Conservation (phyloP, 371 early-diverging fungal genomes). For the Rhizopus arrhizus region DNA sequence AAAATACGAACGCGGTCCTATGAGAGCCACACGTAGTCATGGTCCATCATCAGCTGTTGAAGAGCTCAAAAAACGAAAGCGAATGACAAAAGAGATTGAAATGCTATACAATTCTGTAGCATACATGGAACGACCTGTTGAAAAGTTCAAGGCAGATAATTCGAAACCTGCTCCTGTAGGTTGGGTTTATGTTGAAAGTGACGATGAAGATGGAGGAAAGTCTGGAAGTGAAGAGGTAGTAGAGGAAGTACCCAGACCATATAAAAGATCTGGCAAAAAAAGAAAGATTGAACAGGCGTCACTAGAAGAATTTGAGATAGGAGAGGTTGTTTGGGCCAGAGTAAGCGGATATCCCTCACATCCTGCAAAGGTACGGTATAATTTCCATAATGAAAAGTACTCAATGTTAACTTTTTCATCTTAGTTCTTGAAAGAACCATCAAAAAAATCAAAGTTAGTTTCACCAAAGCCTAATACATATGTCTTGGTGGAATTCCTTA, state of each 20-base stretch:
- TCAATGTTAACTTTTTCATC: neutral
- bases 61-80: slow-evolving; percentile 15
- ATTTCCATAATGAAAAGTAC: neutral
- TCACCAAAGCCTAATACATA: slow-evolving; percentile 11
- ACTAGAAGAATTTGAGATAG: slow-evolving; percentile 12
- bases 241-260: neutral
- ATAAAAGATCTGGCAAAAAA: neutral
- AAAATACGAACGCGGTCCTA: neutral
- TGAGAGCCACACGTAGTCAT: slow-evolving; percentile 20
- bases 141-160: slow-evolving; percentile 9
- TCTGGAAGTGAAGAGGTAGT: slow-evolving; percentile 5
- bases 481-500: slow-evolving; percentile 24
- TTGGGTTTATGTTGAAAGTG: slow-evolving; percentile 21
- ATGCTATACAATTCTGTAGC: slow-evolving; percentile 11
- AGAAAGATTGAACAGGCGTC: slow-evolving; percentile 1
- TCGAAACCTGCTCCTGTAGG: slow-evolving; percentile 20
- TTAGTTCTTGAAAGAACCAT: slow-evolving; percentile 10
- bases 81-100: slow-evolving; percentile 20
- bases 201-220: slow-evolving; percentile 11
- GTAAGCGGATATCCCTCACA: slow-evolving; percentile 51
- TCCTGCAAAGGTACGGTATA: slow-evolving; percentile 43
- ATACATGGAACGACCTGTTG: neutral
- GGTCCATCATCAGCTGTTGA: slow-evolving; percentile 14
- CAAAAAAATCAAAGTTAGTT: slow-evolving; percentile 11
- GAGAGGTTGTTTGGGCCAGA: slow-evolving; percentile 50